Evolutionary conservation across 1,139 yeast species (phyloP).

Genomic region (Geotrichum restrictum): DNA sequence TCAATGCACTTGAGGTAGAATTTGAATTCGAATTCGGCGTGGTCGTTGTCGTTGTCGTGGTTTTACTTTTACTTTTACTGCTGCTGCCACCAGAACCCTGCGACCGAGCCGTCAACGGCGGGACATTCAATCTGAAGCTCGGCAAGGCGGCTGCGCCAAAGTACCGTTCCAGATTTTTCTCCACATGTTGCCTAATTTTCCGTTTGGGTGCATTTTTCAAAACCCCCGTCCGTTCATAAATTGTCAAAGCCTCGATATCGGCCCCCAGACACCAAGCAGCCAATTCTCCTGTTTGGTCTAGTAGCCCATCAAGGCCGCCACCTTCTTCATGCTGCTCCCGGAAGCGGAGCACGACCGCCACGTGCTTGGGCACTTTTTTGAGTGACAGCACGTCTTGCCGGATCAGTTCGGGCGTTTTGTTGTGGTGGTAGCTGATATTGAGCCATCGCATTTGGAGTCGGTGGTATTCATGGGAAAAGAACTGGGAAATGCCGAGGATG

Average conservation of each 20-base stretch:
- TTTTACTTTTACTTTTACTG: conserved; percentile 47
- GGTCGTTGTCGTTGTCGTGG: too few relatives aligned
- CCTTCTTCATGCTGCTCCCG: conserved; percentile 80
- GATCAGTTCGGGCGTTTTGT: conserved; percentile 80
- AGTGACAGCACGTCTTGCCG: conserved; percentile 74
- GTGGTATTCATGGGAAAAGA: conserved; percentile 40
- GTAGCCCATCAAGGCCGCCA: conserved; percentile 81
- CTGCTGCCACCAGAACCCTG: conserved; percentile 14
- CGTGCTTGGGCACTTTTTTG: conserved; percentile 68
- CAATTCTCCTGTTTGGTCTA: conserved; percentile 71
- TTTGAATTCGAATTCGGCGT: too few relatives aligned
- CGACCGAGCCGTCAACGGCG: conserved; percentile 30
- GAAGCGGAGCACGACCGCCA: conserved; percentile 69
- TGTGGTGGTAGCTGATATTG: conserved; percentile 65
- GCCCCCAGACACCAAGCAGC: conserved; percentile 85
- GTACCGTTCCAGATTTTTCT: conserved; percentile 60
- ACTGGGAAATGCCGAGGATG: background rate
- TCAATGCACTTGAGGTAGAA: too few relatives aligned
- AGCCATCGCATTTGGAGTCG: conserved; percentile 54
- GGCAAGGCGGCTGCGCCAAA: conserved; percentile 70
- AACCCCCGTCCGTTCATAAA: conserved; percentile 78
- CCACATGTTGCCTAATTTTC: conserved; percentile 56
- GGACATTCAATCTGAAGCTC: conserved; percentile 27
- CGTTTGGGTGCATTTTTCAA: conserved; percentile 47
- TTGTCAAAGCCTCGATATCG: conserved; percentile 65